Evolutionary conservation across 129 eudicot genomes (phyloP).

Genomic region (Artemisia annua): DNA sequence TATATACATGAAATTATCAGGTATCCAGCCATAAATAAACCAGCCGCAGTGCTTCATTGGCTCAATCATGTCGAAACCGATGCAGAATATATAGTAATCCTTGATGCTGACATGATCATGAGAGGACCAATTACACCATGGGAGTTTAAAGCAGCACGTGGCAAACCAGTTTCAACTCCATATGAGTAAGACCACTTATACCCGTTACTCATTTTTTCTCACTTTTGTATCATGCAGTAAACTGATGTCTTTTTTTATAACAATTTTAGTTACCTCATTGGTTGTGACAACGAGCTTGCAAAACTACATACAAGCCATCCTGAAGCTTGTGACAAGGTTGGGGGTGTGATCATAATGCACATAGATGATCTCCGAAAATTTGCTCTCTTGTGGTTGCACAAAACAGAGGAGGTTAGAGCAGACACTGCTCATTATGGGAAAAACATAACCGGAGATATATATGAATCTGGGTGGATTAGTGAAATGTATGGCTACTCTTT

Average conservation of each 20-base stretch:
- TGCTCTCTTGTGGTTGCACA: conserved; percentile 83
- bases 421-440: conserved; percentile 84
- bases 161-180: conserved; percentile 95
- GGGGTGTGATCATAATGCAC: conserved; percentile 93
- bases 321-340: conserved; percentile 94
- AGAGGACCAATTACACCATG: conserved; percentile 97
- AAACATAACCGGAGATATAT: conserved; percentile 83
- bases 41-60: conserved; percentile 96
- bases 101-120: conserved; percentile 98
- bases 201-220: not conserved
- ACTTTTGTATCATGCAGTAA: not conserved
- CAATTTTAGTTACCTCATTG: conserved; percentile 74
- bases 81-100: conserved; percentile 85
- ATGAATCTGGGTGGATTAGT: conserved; percentile 95
- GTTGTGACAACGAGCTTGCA: conserved; percentile 92
- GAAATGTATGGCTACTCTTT: conserved; percentile 99
- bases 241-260: conserved; percentile 3
- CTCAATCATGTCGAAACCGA: conserved; percentile 76
- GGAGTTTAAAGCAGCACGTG: conserved; percentile 86
- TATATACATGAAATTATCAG: conserved; percentile 38
- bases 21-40: conserved; percentile 99
- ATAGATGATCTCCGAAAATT: conserved; percentile 81
- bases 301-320: conserved; percentile 90
- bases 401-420: conserved; percentile 96
- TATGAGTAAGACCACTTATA: conserved; percentile 62